Base-by-base conservation (phyloP, 441 rosid species). In the Erysimum cheiri region DNA sequence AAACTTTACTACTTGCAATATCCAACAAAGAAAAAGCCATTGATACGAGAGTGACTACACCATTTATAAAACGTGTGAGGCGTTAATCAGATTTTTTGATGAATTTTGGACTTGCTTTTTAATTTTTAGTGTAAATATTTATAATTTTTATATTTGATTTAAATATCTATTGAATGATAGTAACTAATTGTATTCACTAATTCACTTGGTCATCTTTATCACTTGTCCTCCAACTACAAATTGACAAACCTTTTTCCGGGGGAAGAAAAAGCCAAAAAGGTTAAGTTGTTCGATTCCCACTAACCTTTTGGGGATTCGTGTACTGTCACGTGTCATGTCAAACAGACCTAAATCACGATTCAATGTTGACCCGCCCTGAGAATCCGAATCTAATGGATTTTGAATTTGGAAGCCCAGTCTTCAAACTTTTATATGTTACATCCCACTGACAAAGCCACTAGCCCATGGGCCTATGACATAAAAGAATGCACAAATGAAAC, bases 391-490 rank as follows among this genome's bases (percentile, higher is more conserved):
- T n/a, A 40, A 40, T 60, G 6, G 37, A 22, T 61, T 13, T 10
- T 52, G 17, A 31, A 50, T 50, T 61, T 40, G 28, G 61, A 60
- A 70, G 31, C 53, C 13, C 15, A 47, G 32, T 6, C 28, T 32
- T 10, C 15, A 32, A 32, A 49, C 3, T 19, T 2, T 14, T 6
- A 26, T 29, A 28, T 24, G 35, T 24, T 62, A 8, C 4, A 61
- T 24, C 13, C 47, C 57, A 36, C 28, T 56, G 29, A 35, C 8
- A 39, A 2, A 64, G 4, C 59, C 44, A 46, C 12, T 46, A 43
- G 66, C 65, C 65, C 65, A 56, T 64, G 70, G 58, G 65, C 44
- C 55, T 36, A 13, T 33, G 8, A 17, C 39, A 13, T 11, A 39
- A n/a, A 12, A 36, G 6, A 36, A 33, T 56, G 46, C 46, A 55